Evolutionary conservation across 1,284 basidiomycete species (phyloP).

Genomic region (Boletus semigastroideus): DNA sequence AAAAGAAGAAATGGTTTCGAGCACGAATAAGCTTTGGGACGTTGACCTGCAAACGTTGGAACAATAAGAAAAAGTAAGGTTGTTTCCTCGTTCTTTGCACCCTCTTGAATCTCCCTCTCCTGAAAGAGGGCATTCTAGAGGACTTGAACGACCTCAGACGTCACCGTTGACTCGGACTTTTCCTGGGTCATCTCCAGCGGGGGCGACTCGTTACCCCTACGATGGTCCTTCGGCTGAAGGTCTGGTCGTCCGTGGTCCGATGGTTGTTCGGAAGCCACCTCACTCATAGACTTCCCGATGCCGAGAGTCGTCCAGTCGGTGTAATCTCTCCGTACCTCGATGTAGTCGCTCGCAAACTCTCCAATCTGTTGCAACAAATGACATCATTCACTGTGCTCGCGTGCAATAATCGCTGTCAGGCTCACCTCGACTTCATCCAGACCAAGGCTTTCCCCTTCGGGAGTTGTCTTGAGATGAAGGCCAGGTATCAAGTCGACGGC

Average conservation of each 20-base stretch:
- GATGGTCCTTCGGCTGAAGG: constrained; percentile 4
- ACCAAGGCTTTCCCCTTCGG: constrained; percentile 80
- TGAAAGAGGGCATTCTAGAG: neutral
- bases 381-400: neutral
- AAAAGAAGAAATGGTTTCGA: neutral
- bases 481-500: constrained; percentile 76
- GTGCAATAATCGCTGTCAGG: neutral
- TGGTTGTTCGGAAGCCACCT: constrained; percentile 10
- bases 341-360: constrained; percentile 76
- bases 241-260: constrained; percentile 47
- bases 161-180: constrained; percentile 12
- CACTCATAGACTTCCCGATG: constrained; percentile 9
- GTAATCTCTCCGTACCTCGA: constrained; percentile 72
- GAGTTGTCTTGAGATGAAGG: constrained; percentile 69
- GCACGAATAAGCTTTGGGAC: neutral
- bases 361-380: constrained; percentile 52
- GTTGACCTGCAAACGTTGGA: neutral
- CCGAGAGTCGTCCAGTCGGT: constrained; percentile 48
- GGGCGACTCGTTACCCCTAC: constrained; percentile 8
- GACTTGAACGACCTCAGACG: neutral
- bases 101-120: neutral
- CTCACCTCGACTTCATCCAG: constrained; percentile 86
- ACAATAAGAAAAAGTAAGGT: neutral
- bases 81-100: neutral
- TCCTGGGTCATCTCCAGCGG: constrained; percentile 19